Base-by-base conservation (phyloP, 257 asterid genomes). In the Capsicum rhomboideum region DNA sequence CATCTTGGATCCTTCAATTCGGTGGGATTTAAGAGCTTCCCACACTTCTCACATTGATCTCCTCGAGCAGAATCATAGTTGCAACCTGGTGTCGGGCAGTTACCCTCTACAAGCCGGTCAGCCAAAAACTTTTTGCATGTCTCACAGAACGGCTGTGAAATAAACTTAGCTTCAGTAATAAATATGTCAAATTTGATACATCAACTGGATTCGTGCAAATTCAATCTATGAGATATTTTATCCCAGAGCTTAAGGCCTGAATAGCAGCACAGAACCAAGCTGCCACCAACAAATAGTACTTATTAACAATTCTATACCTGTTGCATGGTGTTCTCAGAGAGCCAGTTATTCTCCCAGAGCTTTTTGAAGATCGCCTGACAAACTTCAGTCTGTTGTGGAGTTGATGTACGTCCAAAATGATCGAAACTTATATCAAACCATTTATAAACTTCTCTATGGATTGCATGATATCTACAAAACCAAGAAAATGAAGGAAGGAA, bases 11-110 rank as follows among this genome's bases (percentile, higher is more conserved):
- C 91, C 84, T 89, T 53, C n/a, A 95, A 89, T 88, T 94, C 99
- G 9, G 97, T 92, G 82, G 99, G 98, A 88, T 95, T 94, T 80
- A 95, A 88, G 79, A 95, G 97, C 89, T 95, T 93, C 84, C 93
- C 94, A 66, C 99, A 95, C 82, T 90, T 94, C 83, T 95, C 99
- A 87, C 99, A 95, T 86, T 95, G 99, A 89, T 95, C 99, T 44
- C 99, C 99, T 82, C 99, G 92, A 20, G 99, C 99, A 78, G 99
- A 92, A 84, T 90, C 97, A 86, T 94, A 93, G 85, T 88, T 88
- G 89, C 99, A 95, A 83, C 92, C 95, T 29, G 93, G 94, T 13
- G 94, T 91, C 4, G 99, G 98, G 82, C 99, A 95, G 82, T 12
- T 84, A 75, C 99, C 99, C 91, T 95, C 98, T 81, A 94, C 97